Percentiles rank a stretch among this genome's conserved stretches.
phyloP scores from a whole-genome alignment of 495 filamentous ascomycete genomes.

The Penicillium subrubescens region DNA sequence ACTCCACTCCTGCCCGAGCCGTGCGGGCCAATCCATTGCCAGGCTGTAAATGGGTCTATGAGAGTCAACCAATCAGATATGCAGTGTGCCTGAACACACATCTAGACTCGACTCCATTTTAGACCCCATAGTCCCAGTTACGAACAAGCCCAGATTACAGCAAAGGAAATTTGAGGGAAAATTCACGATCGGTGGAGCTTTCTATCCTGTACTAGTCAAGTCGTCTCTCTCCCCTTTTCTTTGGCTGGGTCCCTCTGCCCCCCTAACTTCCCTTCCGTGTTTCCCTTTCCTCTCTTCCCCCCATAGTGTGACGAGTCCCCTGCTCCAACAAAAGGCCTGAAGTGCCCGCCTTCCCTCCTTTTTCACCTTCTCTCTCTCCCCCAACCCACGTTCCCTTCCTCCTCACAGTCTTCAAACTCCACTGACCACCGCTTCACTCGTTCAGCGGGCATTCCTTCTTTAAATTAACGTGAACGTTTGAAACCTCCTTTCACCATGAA shows the following conservation, averaged over 20 bases:
- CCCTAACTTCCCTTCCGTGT: conserved; percentile 31
- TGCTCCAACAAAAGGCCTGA: conserved; percentile 51
- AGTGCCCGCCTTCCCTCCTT: conserved; percentile 46
- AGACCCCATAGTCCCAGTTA: not conserved
- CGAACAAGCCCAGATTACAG: not conserved
- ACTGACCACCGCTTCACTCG: conserved; percentile 88
- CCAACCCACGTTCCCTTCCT: conserved; percentile 42
- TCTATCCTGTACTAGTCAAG: not conserved
- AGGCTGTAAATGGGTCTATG: conserved; percentile 5
- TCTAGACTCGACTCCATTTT: conserved; percentile 15
- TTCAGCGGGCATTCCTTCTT: conserved; percentile 91
- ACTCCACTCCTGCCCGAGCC: conserved; percentile 30
- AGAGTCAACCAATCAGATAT: conserved; percentile 9
- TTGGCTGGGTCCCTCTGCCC: conserved; percentile 2
- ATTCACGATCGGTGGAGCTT: conserved; percentile 29
- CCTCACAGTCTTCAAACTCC: conserved; percentile 39
- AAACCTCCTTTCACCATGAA: conserved; percentile 60
- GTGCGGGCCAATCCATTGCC: conserved; percentile 29
- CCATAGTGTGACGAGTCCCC: conserved; percentile 9
- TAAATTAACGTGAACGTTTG: conserved; percentile 18
- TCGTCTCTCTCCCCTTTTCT: conserved; percentile 22
- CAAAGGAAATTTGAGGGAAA: conserved; percentile 9
- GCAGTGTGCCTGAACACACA: conserved; percentile 23
- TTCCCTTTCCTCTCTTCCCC: conserved; percentile 39
- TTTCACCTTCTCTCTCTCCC: conserved; percentile 23